Conservation (phyloP, 2,329 filamentous ascomycete species). For the Coniella lustricola region DNA sequence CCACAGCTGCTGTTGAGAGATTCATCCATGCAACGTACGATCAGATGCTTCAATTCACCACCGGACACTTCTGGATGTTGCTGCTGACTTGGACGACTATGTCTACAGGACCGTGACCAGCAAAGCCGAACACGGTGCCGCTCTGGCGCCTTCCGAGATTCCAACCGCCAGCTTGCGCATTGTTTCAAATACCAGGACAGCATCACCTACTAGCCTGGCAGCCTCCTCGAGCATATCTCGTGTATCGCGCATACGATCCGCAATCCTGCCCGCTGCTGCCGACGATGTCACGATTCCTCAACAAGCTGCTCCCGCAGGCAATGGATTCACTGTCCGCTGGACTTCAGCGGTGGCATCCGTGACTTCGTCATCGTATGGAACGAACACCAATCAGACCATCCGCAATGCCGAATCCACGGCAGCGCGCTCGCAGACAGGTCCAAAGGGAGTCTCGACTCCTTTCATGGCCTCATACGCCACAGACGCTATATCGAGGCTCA, state of each 20-base stretch:
- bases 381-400: too few relatives aligned
- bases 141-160: neutral
- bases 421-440: neutral
- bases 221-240: slow-evolving; percentile 1
- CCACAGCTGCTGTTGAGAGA: too few relatives aligned
- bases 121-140: neutral
- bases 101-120: slow-evolving; percentile 2
- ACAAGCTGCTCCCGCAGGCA: slow-evolving; percentile 4
- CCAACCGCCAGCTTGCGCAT: neutral
- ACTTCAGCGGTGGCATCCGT: neutral
- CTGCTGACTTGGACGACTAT: neutral
- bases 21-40: too few relatives aligned
- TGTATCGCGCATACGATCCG: slow-evolving; percentile 4
- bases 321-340: neutral
- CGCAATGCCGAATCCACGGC: too few relatives aligned
- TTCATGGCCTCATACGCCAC: neutral
- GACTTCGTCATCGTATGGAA: too few relatives aligned
- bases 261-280: slow-evolving; percentile 7
- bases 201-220: neutral
- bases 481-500: too few relatives aligned
- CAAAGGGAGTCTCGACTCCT: neutral
- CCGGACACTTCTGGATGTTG: neutral
- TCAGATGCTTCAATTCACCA: too few relatives aligned
- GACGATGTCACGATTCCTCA: slow-evolving; percentile 2
- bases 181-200: neutral